Percentiles rank a stretch among this genome's conserved stretches.
Conservation (phyloP, 495 filamentous ascomycete genomes). For the Hypomontagnella submonticulosa region DNA sequence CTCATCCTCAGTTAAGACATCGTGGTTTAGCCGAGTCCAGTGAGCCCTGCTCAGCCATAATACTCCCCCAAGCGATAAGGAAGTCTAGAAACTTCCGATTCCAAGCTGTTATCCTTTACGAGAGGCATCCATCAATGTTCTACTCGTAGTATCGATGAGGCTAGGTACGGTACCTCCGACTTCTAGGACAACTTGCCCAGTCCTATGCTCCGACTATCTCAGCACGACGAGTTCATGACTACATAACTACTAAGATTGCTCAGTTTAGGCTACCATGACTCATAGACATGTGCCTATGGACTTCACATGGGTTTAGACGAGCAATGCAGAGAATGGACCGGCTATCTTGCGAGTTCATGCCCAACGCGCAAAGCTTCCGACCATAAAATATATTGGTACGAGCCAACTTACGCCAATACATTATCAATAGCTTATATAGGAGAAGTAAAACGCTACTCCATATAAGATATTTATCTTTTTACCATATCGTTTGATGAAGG, state of each 20-base stretch:
- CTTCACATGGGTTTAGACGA: too few relatives aligned
- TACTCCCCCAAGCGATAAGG: neutral
- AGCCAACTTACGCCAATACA: too few relatives aligned
- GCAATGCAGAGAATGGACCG: too few relatives aligned
- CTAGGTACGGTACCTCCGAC: neutral
- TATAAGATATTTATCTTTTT: too few relatives aligned
- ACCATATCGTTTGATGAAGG: too few relatives aligned
- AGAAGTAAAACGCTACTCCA: too few relatives aligned
- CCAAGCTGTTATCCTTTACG: neutral
- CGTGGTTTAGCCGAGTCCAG: conserved; percentile 4
- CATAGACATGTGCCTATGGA: too few relatives aligned
- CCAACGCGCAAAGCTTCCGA: too few relatives aligned
- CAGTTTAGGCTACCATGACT: too few relatives aligned
- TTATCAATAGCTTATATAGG: too few relatives aligned
- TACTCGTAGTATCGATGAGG: neutral
- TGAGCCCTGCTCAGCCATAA: neutral
- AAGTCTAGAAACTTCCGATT: conserved; percentile 6
- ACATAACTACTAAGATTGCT: neutral
- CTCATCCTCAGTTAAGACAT: conserved; percentile 6
- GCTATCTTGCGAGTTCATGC: too few relatives aligned
- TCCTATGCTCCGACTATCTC: conserved; percentile 2
- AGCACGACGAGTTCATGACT: conserved; percentile 15
- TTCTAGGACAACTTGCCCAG: neutral
- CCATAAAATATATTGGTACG: too few relatives aligned
- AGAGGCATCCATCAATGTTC: conserved; percentile 9